Conservation (phyloP, 208 protist genomes). For the Strigomonas galati region DNA sequence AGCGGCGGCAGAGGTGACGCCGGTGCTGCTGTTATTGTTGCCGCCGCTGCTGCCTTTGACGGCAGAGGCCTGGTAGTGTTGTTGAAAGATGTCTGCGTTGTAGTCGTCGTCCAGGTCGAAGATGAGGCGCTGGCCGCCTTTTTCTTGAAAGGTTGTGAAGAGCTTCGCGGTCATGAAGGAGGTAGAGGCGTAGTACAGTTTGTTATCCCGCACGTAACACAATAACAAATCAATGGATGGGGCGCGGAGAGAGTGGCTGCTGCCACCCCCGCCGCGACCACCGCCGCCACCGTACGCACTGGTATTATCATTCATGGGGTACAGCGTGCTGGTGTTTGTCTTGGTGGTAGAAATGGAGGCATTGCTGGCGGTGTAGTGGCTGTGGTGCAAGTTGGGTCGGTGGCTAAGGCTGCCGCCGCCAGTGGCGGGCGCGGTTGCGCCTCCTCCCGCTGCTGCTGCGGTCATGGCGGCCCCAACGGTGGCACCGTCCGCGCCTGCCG, state of each 20-base stretch:
- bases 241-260: conserved; percentile 20
- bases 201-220: conserved; percentile 58
- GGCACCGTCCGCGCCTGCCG: not conserved
- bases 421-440: not conserved
- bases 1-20: not conserved
- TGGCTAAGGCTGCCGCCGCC: not conserved
- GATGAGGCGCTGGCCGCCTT: conserved; percentile 12
- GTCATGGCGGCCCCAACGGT: not conserved
- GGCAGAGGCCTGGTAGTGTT: not conserved
- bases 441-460: conserved; percentile 8
- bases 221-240: conserved; percentile 48
- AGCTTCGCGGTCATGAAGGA: conserved; percentile 42
- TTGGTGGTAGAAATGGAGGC: not conserved
- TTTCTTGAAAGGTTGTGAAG: conserved; percentile 28
- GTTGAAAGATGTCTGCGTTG: not conserved
- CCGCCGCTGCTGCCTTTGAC: not conserved
- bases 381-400: not conserved
- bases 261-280: not conserved
- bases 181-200: conserved; percentile 49
- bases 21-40: conserved; percentile 5
- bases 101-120: conserved; percentile 29
- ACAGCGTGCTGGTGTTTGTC: not conserved
- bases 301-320: not conserved
- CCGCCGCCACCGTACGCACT: not conserved
- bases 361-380: not conserved